phyloP scores from a whole-genome alignment of 2,329 filamentous ascomycete genomes.

The Colletotrichum sublineola region DNA sequence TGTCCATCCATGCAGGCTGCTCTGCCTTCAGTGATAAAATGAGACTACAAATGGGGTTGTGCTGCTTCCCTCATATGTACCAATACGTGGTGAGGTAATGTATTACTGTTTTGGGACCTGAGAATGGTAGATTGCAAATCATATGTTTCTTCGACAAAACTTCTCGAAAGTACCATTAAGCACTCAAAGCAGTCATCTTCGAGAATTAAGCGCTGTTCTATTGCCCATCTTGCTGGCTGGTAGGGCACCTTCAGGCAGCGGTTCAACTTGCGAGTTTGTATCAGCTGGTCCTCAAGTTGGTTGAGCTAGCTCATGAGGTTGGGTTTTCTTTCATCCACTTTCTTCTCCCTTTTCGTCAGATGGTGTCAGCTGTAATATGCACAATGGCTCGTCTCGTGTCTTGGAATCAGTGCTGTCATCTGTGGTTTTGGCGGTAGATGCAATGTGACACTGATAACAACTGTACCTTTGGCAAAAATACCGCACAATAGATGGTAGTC shows the following conservation, averaged over 20 bases:
- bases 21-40: not conserved
- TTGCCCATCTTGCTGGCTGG: not conserved
- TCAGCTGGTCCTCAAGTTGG: not conserved
- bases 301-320: not conserved
- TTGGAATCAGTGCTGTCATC: not conserved
- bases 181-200: not conserved
- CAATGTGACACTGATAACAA: not conserved
- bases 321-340: too few relatives aligned
- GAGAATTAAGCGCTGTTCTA: too few relatives aligned
- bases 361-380: too few relatives aligned
- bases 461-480: not conserved
- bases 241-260: not conserved
- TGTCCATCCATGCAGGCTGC: not conserved
- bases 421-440: not conserved
- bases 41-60: not conserved
- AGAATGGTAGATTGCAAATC: not conserved
- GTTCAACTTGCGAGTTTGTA: not conserved
- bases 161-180: not conserved
- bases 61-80: not conserved
- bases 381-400: not conserved
- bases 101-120: not conserved
- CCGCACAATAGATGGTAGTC: not conserved
- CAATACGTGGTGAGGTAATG: not conserved
- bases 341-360: not conserved
- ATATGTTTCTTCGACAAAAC: not conserved